phyloP scores from a whole-genome alignment of 2,329 filamentous ascomycete species.

The Neonectria hederae region DNA sequence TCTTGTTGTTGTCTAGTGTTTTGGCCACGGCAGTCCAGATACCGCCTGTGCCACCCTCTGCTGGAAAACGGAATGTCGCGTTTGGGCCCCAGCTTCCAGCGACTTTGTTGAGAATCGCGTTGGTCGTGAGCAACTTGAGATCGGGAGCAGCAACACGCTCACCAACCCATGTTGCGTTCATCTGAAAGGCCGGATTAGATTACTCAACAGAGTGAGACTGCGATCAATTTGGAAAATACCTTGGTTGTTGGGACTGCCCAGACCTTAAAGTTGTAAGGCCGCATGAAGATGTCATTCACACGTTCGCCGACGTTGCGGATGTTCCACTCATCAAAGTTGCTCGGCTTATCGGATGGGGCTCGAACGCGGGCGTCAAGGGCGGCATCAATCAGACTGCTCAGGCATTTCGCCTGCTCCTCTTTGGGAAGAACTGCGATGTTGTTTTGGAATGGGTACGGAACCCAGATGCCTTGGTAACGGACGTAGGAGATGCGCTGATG shows the following conservation, averaged over 20 bases:
- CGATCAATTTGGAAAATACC: conserved; percentile 59
- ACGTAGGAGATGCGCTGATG: conserved; percentile 99
- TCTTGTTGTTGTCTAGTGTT: conserved; percentile 93
- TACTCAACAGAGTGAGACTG: neutral
- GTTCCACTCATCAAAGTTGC: conserved; percentile 99
- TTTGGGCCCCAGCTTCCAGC: conserved; percentile 99
- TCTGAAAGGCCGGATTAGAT: conserved; percentile 61
- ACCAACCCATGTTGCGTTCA: conserved; percentile 98
- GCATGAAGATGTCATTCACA: conserved; percentile 96
- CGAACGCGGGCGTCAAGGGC: conserved; percentile 85
- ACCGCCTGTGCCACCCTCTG: conserved; percentile 92
- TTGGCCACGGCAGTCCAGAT: conserved; percentile 99
- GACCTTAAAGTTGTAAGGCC: conserved; percentile 99
- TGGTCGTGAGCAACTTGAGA: conserved; percentile 91
- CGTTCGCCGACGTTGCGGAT: conserved; percentile 89
- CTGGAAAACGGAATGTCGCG: conserved; percentile 97
- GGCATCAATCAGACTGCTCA: conserved; percentile 95
- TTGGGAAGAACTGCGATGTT: conserved; percentile 98
- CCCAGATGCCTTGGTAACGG: conserved; percentile 94
- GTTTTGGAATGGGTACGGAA: conserved; percentile 99
- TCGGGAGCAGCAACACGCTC: conserved; percentile 98
- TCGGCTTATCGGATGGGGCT: conserved; percentile 79
- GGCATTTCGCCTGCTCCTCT: conserved; percentile 93
- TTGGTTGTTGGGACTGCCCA: conserved; percentile 98
- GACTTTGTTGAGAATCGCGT: conserved; percentile 94